Conservation (phyloP, 1,284 basidiomycete genomes). For the Ustilago loliicola region DNA sequence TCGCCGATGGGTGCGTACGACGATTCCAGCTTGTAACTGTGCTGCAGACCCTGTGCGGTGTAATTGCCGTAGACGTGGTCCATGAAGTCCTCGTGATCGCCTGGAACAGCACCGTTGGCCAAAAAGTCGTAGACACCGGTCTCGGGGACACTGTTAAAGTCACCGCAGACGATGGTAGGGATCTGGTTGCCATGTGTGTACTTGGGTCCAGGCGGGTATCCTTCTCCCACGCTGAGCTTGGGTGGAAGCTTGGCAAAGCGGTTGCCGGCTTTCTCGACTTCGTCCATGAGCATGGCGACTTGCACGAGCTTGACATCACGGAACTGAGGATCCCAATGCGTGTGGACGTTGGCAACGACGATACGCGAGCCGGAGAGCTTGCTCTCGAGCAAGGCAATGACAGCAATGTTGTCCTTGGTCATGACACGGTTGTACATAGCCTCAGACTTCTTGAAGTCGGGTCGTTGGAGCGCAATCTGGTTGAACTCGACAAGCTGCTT, state of each 20-base stretch:
- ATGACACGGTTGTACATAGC: conserved; percentile 99
- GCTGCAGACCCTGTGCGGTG: conserved; percentile 88
- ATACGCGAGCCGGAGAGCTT: conserved; percentile 86
- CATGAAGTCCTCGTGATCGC: conserved; percentile 93
- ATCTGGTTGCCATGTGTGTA: conserved; percentile 89
- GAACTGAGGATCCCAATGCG: conserved; percentile 93
- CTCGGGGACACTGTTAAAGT: conserved; percentile 90
- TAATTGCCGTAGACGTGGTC: conserved; percentile 90
- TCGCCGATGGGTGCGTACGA: conserved; percentile 76
- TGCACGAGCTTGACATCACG: conserved; percentile 98
- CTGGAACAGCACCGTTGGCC: conserved; percentile 76
- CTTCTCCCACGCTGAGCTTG: conserved; percentile 72
- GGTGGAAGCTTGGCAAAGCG: conserved; percentile 88
- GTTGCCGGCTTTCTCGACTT: conserved; percentile 88
- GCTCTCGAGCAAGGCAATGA: conserved; percentile 89
- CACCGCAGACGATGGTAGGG: conserved; percentile 89
- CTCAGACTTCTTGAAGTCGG: conserved; percentile 97
- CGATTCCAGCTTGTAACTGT: conserved; percentile 84
- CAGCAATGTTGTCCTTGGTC: conserved; percentile 93
- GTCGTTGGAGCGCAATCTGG: conserved; percentile 89
- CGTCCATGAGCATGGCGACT: conserved; percentile 89
- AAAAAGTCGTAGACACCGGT: conserved; percentile 95
- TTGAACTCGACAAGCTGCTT: conserved; percentile 95
- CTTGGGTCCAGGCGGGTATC: conserved; percentile 73
- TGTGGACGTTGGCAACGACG: conserved; percentile 90